Evolutionary conservation across 2,329 filamentous ascomycete genomes (phyloP).

Genomic region (Taxawa tesnikishii): DNA sequence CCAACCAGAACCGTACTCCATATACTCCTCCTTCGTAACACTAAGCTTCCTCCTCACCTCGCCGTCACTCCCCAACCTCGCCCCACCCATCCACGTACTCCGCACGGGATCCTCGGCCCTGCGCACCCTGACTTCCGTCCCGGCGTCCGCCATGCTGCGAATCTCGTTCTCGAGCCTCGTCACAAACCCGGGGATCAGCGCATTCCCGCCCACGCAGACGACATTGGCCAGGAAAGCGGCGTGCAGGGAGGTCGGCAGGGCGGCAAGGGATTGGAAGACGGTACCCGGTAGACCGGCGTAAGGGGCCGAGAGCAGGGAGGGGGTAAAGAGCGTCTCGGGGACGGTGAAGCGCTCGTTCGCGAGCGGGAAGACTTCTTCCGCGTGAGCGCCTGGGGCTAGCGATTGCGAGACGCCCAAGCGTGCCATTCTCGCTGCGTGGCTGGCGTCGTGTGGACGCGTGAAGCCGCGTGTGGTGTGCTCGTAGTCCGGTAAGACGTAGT

Average conservation of each 20-base stretch:
- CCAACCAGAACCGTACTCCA: slow-evolving; percentile 58
- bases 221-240: slow-evolving; percentile 77
- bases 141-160: slow-evolving; percentile 36
- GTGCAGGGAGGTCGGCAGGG: slow-evolving; percentile 70
- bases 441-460: slow-evolving; percentile 65
- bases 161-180: slow-evolving; percentile 46
- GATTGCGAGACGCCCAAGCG: slow-evolving; percentile 26
- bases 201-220: slow-evolving; percentile 77
- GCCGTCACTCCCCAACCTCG: slow-evolving; percentile 57
- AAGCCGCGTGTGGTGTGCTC: slow-evolving; percentile 52
- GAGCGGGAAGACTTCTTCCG: slow-evolving; percentile 73
- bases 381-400: too few species aligned
- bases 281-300: slow-evolving; percentile 73
- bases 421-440: slow-evolving; percentile 41
- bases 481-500: slow-evolving; percentile 85
- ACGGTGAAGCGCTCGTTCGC: slow-evolving; percentile 87
- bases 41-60: slow-evolving; percentile 51
- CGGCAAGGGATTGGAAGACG: slow-evolving; percentile 65
- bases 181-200: slow-evolving; percentile 67
- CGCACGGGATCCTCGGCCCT: slow-evolving; percentile 61
- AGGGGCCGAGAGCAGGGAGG: slow-evolving; percentile 70
- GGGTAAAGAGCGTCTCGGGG: slow-evolving; percentile 81
- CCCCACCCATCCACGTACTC: slow-evolving; percentile 78
- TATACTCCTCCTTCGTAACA: slow-evolving; percentile 83
- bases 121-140: slow-evolving; percentile 65